phyloP scores from a whole-genome alignment of 805 yeast species.

The Ogataea parapolymorpha region DNA sequence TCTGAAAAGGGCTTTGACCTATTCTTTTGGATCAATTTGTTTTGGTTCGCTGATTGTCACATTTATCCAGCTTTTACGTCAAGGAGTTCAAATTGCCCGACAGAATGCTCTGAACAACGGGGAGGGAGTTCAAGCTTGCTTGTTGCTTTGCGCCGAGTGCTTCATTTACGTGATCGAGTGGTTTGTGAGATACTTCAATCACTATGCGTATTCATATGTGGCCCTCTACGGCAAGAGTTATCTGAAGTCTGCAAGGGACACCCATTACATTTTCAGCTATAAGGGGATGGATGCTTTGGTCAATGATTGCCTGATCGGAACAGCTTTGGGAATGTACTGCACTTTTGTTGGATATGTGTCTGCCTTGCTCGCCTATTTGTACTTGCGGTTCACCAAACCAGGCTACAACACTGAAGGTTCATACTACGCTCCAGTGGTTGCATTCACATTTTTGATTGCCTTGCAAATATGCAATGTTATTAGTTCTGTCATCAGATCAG shows the following conservation, averaged over 20 bases:
- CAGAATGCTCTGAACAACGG: conserved; percentile 29
- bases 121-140: conserved; percentile 16
- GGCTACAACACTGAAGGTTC: conserved; percentile 40
- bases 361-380: conserved; percentile 47
- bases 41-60: conserved; percentile 77
- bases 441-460: conserved; percentile 52
- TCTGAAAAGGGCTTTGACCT: conserved; percentile 70
- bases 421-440: conserved; percentile 38
- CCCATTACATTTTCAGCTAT: conserved; percentile 68
- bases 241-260: conserved; percentile 69
- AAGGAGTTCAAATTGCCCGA: conserved; percentile 49
- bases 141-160: conserved; percentile 20
- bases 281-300: conserved; percentile 84
- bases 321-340: conserved; percentile 71
- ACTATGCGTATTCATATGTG: conserved; percentile 82
- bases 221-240: conserved; percentile 87
- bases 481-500: conserved; percentile 68
- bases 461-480: conserved; percentile 71
- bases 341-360: conserved; percentile 55
- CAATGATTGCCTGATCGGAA: conserved; percentile 78
- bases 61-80: conserved; percentile 62
- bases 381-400: conserved; percentile 69
- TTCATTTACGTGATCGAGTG: conserved; percentile 23
- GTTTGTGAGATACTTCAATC: conserved; percentile 71
- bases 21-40: conserved; percentile 85